phyloP scores from a whole-genome alignment of 148 eudicot genomes.

The Rhododendron henanense region DNA sequence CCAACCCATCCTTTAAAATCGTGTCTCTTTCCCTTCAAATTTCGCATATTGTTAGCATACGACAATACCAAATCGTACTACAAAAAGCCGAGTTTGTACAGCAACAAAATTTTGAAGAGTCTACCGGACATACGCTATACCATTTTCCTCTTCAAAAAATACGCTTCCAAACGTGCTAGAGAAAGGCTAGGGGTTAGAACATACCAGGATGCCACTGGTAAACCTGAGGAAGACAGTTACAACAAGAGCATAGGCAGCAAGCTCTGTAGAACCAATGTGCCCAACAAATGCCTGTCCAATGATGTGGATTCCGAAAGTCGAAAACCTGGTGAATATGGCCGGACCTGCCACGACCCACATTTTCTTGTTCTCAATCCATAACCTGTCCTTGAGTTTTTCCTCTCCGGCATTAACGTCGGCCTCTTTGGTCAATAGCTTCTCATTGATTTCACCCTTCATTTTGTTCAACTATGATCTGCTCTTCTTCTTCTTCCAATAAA shows the following conservation, averaged over 20 bases:
- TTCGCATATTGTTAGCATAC: no score
- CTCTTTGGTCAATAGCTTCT: slow-evolving; percentile 7
- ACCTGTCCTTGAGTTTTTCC: slow-evolving; percentile 15
- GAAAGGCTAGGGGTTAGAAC: neutral
- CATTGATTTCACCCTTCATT: slow-evolving; percentile 1
- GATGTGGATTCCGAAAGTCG: slow-evolving; percentile 33
- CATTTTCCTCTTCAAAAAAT: no score
- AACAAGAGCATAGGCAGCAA: slow-evolving; percentile 42
- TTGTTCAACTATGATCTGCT: neutral
- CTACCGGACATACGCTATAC: no score
- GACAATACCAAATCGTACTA: no score
- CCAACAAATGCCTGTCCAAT: slow-evolving; percentile 43
- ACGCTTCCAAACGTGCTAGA: neutral
- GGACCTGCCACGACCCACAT: slow-evolving; percentile 46
- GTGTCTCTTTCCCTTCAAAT: no score
- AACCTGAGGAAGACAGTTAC: slow-evolving; percentile 31
- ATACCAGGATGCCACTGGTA: slow-evolving; percentile 36
- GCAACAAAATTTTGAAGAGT: no score
- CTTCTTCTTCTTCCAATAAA: neutral
- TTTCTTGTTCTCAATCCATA: slow-evolving; percentile 34
- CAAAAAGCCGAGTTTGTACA: no score
- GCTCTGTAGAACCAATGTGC: slow-evolving; percentile 39
- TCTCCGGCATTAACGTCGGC: no score
- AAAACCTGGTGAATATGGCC: slow-evolving; percentile 35
- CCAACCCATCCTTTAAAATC: no score